phyloP scores from a whole-genome alignment of 129 eudicot genomes.

The Pulicaria dysenterica region DNA sequence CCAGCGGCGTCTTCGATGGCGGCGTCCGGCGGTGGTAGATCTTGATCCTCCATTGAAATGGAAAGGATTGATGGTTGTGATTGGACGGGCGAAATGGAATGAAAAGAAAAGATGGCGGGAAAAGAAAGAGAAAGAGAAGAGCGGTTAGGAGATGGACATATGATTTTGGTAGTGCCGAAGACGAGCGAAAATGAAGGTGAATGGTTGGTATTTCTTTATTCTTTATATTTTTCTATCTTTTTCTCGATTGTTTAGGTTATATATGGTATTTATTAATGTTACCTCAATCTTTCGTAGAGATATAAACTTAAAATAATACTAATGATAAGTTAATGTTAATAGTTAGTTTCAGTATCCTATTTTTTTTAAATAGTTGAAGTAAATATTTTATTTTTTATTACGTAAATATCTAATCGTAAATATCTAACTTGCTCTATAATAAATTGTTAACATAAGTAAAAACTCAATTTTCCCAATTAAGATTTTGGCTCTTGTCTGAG shows the following conservation, averaged over 20 bases:
- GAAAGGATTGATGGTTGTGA: constrained; percentile 11
- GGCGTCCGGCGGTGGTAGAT: constrained; percentile 20
- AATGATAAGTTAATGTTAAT: too few species aligned
- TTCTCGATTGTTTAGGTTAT: not conserved
- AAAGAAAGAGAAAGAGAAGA: constrained; percentile 5
- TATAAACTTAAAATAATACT: too few species aligned
- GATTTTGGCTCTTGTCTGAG: too few species aligned
- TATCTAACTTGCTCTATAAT: too few species aligned
- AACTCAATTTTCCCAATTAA: too few species aligned
- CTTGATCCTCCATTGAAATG: constrained; percentile 32
- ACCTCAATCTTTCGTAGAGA: too few species aligned
- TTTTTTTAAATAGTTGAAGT: too few species aligned
- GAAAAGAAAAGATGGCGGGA: constrained; percentile 22
- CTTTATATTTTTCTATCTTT: not conserved
- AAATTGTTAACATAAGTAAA: too few species aligned
- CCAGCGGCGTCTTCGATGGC: not conserved
- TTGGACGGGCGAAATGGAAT: not conserved
- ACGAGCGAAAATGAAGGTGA: constrained; percentile 36
- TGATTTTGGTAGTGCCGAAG: constrained; percentile 37
- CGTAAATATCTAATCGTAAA: too few species aligned
- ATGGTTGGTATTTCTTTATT: constrained; percentile 29
- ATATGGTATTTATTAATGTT: not conserved
- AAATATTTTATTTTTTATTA: too few species aligned
- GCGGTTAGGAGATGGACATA: constrained; percentile 14
- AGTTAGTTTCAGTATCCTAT: too few species aligned